Evolutionary conservation across 805 yeast species (phyloP).

Genomic region (Teunomyces atbi): DNA sequence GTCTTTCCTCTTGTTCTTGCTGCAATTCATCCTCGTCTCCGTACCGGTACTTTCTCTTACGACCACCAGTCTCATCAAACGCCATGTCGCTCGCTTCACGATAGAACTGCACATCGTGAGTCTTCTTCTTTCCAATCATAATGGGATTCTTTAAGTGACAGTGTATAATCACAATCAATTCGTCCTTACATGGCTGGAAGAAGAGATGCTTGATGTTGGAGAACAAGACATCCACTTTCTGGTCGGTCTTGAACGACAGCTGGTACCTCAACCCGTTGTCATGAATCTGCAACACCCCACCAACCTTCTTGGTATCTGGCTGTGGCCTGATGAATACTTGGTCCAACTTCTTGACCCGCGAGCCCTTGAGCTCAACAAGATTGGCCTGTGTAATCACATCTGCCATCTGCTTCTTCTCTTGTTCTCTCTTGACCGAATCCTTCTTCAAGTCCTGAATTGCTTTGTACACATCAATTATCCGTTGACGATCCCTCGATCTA

Average conservation of each 20-base stretch:
- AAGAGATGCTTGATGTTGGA: constrained; percentile 89
- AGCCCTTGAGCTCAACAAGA: constrained; percentile 74
- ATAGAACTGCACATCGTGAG: constrained; percentile 93
- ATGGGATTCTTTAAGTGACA: constrained; percentile 90
- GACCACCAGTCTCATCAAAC: constrained; percentile 94
- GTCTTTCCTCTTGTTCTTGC: constrained; percentile 97
- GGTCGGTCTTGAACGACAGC: constrained; percentile 80
- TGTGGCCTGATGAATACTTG: constrained; percentile 90
- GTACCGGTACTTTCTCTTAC: constrained; percentile 81
- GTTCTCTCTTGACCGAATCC: constrained; percentile 85
- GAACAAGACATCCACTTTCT: constrained; percentile 82
- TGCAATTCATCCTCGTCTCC: constrained; percentile 99
- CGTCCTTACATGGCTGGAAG: constrained; percentile 95
- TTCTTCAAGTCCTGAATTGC: constrained; percentile 90
- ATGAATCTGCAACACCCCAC: constrained; percentile 88
- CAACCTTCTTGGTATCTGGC: constrained; percentile 94
- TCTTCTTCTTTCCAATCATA: constrained; percentile 93
- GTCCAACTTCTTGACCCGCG: constrained; percentile 84
- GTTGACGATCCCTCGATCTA: constrained; percentile 85
- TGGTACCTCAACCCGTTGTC: constrained; percentile 95
- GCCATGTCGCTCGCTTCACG: constrained; percentile 95
- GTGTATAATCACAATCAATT: constrained; percentile 87
- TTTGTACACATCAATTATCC: constrained; percentile 86
- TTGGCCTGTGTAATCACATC: constrained; percentile 94
- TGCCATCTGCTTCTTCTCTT: constrained; percentile 85